Evolutionary conservation across 768 basidiomycete species (phyloP).

Genomic region (Tremella mesenterica): DNA sequence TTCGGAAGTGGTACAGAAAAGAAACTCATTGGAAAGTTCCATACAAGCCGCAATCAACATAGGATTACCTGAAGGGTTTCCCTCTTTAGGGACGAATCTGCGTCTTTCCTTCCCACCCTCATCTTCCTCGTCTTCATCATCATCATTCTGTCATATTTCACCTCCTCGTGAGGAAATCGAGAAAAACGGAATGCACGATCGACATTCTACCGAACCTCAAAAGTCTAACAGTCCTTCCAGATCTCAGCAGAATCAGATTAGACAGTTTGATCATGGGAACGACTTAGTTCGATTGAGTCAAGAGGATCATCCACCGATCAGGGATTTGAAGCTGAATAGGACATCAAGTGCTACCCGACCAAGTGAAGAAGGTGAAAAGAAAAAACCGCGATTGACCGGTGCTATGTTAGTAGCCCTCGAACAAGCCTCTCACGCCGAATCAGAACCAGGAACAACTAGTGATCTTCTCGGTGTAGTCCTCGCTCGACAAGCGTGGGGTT

Average conservation of each 20-base stretch:
- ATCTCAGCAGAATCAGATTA: background rate
- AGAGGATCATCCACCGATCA: too few relatives aligned
- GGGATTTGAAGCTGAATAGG: too few relatives aligned
- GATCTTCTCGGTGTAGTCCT: conserved; percentile 79
- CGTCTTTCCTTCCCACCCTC: conserved; percentile 3
- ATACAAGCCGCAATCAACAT: conserved; percentile 3
- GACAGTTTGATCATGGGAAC: too few relatives aligned
- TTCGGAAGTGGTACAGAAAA: background rate
- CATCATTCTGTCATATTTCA: background rate
- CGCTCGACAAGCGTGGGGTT: conserved; percentile 77
- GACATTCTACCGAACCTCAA: background rate
- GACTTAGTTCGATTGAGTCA: too few relatives aligned
- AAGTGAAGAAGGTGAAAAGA: background rate
- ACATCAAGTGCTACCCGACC: too few relatives aligned
- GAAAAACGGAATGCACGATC: background rate
- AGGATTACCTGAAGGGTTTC: conserved; percentile 18
- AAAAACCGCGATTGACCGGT: background rate
- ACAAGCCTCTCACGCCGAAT: conserved; percentile 90
- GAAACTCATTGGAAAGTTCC: background rate
- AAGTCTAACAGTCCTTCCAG: background rate
- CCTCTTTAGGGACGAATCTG: conserved; percentile 6
- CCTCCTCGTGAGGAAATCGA: too few relatives aligned
- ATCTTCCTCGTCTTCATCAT: background rate
- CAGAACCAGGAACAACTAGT: conserved; percentile 76
- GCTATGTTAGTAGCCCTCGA: conserved; percentile 75